Base-by-base conservation (phyloP, 441 rosid genomes). In the Dalechampia spathulata region DNA sequence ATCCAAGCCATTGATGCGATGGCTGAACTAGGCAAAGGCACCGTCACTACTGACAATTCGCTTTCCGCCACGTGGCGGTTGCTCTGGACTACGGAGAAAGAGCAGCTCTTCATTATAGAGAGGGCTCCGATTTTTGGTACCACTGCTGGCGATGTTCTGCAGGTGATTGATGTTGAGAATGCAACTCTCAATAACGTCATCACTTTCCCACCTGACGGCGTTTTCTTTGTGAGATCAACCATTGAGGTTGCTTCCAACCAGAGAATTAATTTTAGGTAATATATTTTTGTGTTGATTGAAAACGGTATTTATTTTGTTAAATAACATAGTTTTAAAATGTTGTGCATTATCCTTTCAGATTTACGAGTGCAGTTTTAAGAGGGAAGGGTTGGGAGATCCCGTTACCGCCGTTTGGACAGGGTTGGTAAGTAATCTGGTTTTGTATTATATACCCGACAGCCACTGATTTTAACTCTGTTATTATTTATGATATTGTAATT, bases 11-110 rank as follows among this genome's bases (percentile, higher is more conserved):
- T 91, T 56, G 83, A 72, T 14, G 78, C 70, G 51, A 55, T 87
- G 75, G 87, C 95, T 57, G 72, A 51, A 5, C 55, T 83, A 26
- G 95, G 96, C 26, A 62, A 75, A 5, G 75, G 60, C 22, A 68
- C 75, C 5, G 57, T 71, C 68, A 87, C 96, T 55, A 91, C 93
- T 22, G 83, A 64, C 0, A 64, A 44, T 17, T 71, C 87, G 2
- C 81, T 91, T 10, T 84, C 96, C 8, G 79, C 87, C 64, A 86
- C 93, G 48, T 91, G 98, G 96, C 70, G 98, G 49, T 69, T 87
- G 52, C 78, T 84, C 47, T 91, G 98, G 96, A 87, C 95, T 26
- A 86, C 98, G 50, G 98, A 91, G 85, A 91, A 86, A 72, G 98
- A 87, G 71, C 98, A 86, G 72, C 84, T 91, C 5, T 91, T 82